phyloP scores from a whole-genome alignment of 305 asterid species.

The Rubia peregrina region DNA sequence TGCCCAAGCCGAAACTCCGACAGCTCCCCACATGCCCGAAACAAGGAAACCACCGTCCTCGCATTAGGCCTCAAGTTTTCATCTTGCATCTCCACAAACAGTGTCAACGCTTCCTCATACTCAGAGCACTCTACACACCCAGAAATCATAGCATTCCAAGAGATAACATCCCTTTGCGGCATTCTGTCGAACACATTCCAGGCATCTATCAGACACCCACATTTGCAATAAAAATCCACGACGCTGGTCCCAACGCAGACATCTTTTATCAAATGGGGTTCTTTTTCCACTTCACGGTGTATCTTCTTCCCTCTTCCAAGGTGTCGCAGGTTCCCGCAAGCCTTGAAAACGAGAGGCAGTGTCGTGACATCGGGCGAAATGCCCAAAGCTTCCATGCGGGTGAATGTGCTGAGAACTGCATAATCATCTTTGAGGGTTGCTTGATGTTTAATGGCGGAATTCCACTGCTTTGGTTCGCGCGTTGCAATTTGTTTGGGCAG shows the following conservation, averaged over 20 bases:
- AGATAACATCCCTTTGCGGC: slow-evolving; percentile 19
- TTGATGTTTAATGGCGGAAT: slow-evolving; percentile 21
- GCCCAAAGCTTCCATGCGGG: slow-evolving; percentile 27
- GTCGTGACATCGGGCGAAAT: slow-evolving; percentile 18
- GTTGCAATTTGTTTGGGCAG: not conserved
- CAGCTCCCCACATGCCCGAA: slow-evolving; percentile 23
- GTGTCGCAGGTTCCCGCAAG: slow-evolving; percentile 25
- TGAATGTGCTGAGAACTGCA: slow-evolving; percentile 24
- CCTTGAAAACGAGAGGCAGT: slow-evolving; percentile 33
- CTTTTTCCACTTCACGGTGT: slow-evolving; percentile 6
- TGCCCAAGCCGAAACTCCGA: slow-evolving; percentile 24
- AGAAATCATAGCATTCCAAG: slow-evolving; percentile 35
- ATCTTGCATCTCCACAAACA: slow-evolving; percentile 26
- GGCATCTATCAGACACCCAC: slow-evolving; percentile 21
- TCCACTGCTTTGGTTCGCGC: slow-evolving; percentile 23
- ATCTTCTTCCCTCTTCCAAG: slow-evolving; percentile 26
- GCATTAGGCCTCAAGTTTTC: slow-evolving; percentile 27
- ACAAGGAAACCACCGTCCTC: slow-evolving; percentile 22
- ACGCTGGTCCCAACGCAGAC: slow-evolving; percentile 25
- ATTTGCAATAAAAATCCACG: slow-evolving; percentile 25
- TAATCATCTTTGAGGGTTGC: slow-evolving; percentile 25
- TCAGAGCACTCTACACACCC: slow-evolving; percentile 22
- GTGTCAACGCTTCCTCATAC: slow-evolving; percentile 15
- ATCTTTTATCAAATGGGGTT: slow-evolving; percentile 19
- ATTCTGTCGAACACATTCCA: slow-evolving; percentile 17